Base-by-base conservation (phyloP, 345 rosid genomes). In the Eucalyptus curtisii region DNA sequence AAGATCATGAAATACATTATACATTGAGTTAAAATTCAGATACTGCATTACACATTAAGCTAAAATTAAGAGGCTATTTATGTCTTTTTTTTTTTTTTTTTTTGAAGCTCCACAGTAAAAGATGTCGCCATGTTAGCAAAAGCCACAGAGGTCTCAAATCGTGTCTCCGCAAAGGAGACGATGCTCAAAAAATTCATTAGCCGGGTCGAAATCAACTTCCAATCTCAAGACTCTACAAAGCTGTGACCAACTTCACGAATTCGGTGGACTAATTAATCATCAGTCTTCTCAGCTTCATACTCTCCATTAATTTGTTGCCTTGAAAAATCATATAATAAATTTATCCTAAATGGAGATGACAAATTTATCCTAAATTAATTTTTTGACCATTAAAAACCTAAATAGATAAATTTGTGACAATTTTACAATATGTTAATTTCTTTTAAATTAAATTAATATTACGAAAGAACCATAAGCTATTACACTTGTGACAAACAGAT, bases 1-100 rank as follows among this genome's bases (percentile, higher is more conserved):
- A 57, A 57, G 0, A 17, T 50, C 55, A 50, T 17, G 4, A 50
- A 50, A 17, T 8, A 7, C 9, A 1, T 50, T 50, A 17, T 4
- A 7, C 9, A 50, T 50, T 50, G 0, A 17, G 9, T 50, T 17
- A 50, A 17, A 50, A 50, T 55, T 57, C 6, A 57, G 0, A 57
- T 24, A 24, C 9, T 11, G 0, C 1, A 24, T 24, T 25, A 10
- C 6, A 24, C 1, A 1, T 57, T 24, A 1, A 10, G 13, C 1
- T 24, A 57, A 57, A 55, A 2, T 55, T 24, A 8, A 55, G 27
- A 55, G 1, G 0, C 12, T 24, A 55, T 24, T 55, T 55, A 24
- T 55, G 5, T 10, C 61, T 8, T 19, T 22, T 8, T 53, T 1
- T 20, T 3, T 8, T 53, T n/a, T n/a, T n/a, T n/a, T 49, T 17